Conservation (phyloP, 2,329 filamentous ascomycete genomes). For the Beauveria bassiana region DNA sequence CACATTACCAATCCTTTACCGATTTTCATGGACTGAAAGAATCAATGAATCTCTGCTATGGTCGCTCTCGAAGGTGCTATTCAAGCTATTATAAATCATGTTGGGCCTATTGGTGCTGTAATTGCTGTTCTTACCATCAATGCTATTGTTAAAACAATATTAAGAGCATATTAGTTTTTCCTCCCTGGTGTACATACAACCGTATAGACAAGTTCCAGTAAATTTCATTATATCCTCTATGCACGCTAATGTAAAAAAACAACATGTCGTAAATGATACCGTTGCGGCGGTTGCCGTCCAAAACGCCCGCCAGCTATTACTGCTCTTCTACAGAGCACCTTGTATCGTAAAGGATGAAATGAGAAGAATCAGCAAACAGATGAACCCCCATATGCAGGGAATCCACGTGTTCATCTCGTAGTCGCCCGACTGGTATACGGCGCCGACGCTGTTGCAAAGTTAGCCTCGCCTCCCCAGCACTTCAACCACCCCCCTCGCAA, state of each 20-base stretch:
- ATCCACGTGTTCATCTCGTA: conserved; percentile 95
- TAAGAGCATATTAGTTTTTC: no score
- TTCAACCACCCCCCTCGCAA: background rate
- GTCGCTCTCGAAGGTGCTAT: no score
- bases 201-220: background rate
- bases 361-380: conserved; percentile 75
- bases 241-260: background rate
- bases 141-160: no score
- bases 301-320: background rate
- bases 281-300: background rate
- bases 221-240: background rate
- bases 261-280: background rate
- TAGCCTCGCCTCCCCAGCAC: conserved; percentile 8
- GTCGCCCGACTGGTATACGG: conserved; percentile 72
- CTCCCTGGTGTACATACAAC: no score
- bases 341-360: conserved; percentile 91
- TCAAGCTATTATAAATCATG: no score
- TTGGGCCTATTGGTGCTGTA: no score
- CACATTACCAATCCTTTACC: no score
- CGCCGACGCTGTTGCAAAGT: conserved; percentile 54
- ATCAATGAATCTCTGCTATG: no score
- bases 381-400: conserved; percentile 78
- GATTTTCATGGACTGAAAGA: no score
- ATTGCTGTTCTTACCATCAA: no score
- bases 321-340: conserved; percentile 58